Evolutionary conservation across 2,329 filamentous ascomycete species (phyloP).

Genomic region (Diaporthe ampelina): DNA sequence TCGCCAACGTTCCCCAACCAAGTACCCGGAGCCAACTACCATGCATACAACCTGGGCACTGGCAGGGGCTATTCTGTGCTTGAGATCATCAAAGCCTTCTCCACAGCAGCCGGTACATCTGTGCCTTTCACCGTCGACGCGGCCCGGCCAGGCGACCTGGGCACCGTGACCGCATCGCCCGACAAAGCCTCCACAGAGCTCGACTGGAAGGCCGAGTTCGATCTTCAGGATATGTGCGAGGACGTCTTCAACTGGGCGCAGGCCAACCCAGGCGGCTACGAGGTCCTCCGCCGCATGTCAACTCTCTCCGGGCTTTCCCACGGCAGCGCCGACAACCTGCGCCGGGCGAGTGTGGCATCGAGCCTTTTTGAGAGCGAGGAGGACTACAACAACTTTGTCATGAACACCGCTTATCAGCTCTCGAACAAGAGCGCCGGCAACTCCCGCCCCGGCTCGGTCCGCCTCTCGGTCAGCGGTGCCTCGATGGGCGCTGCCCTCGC

Average conservation of each 20-base stretch:
- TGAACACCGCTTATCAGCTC: constrained; percentile 23
- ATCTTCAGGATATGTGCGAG: constrained; percentile 40
- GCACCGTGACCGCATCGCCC: constrained; percentile 36
- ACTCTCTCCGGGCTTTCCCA: constrained; percentile 21
- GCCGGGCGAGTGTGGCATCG: constrained; percentile 34
- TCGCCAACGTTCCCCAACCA: not conserved
- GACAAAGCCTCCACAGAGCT: constrained; percentile 40
- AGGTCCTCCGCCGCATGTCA: constrained; percentile 37
- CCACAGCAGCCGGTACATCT: constrained; percentile 34
- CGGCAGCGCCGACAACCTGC: constrained; percentile 33
- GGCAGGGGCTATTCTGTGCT: constrained; percentile 39
- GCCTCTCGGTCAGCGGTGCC: not conserved
- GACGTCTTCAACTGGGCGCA: constrained; percentile 40
- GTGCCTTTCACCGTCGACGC: constrained; percentile 35
- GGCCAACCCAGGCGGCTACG: constrained; percentile 38
- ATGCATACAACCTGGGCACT: constrained; percentile 39
- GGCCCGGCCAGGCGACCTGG: constrained; percentile 34
- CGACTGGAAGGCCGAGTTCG: constrained; percentile 40
- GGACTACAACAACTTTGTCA: constrained; percentile 39
- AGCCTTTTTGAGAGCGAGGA: constrained; percentile 37
- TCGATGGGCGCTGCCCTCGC: constrained; percentile 7
- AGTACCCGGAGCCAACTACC: constrained; percentile 22
- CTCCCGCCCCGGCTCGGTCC: constrained; percentile 13
- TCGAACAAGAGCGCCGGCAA: not conserved
- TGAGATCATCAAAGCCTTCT: constrained; percentile 39